Evolutionary conservation across 2,329 filamentous ascomycete species (phyloP), one percentile per base, ranked within the genome.

Genomic region (Penicillium sp.): DNA sequence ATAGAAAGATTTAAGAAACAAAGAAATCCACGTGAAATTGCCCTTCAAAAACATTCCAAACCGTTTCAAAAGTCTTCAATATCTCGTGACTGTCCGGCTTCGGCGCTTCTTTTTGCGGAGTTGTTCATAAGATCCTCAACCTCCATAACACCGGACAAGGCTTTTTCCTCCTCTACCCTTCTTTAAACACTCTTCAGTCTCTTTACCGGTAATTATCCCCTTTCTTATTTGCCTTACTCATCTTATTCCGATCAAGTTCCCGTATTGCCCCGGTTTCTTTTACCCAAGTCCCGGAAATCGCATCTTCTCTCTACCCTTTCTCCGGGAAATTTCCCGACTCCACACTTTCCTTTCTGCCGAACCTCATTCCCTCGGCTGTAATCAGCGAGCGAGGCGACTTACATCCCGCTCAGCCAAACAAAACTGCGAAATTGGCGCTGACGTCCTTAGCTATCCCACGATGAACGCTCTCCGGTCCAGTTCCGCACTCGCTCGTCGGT

Each of bases 401-500:
- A 27, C 27, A 23, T 43, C 54, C 60, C 60, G 57, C 25, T 44
- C 53, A 58, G 41, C 66, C 64, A 68, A 64, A 67, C 63, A 65
- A 63, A 55, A 43, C 38, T 17, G 39, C 38, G 52, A 61, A 61
- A 44, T 23, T 53, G 35, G 45, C 27, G 59, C 64, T 67, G 64
- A 67, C 64, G 55, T 63, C 49, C 55, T 31, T 27, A 39, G 38
- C 50, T 33, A 48, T 57, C 43, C 47, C 58, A 68, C 62, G 56
- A 75, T 75, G 72, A 68, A 70, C 65, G 66, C 73, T 49, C 67
- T 73, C 70, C 73, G 73, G 69, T 69, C 70, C 64, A 69, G 64
- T 73, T 75, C 74, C 73, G 73, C 71, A 66, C 70, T 71, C 66
- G 71, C 72, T 69, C 71, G 71, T 61, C 70, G 70, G 55, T 67